Evolutionary conservation across 75 land plant species (phyloP).

Genomic region (Isoetes taiwanensis): DNA sequence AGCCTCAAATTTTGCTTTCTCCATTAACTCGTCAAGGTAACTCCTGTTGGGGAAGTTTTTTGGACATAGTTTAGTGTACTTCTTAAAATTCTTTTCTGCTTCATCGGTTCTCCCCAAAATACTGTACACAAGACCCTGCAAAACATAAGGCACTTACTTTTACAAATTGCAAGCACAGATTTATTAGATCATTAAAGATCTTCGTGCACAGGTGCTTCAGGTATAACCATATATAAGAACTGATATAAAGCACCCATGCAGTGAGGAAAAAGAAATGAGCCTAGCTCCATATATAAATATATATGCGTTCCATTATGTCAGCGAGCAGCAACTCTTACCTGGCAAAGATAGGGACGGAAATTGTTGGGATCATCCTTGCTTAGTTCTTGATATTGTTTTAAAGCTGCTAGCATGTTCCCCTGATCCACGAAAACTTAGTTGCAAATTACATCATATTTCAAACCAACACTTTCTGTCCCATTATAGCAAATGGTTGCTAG

Average conservation of each 20-base stretch:
- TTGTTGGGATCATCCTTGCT: conserved; percentile 54
- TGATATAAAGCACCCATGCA: too few relatives aligned
- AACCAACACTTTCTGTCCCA: background rate
- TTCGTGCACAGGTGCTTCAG: too few relatives aligned
- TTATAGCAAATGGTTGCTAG: background rate
- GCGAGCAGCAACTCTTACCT: too few relatives aligned
- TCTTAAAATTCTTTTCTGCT: conserved; percentile 52
- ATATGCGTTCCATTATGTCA: too few relatives aligned
- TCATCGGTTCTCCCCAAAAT: conserved; percentile 42
- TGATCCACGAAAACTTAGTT: too few relatives aligned
- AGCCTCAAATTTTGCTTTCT: too few relatives aligned
- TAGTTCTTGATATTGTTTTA: conserved; percentile 38
- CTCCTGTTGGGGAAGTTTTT: conserved; percentile 50
- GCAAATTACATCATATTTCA: conserved; percentile 1
- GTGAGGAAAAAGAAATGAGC: too few relatives aligned
- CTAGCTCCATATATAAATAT: too few relatives aligned
- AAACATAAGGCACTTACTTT: too few relatives aligned
- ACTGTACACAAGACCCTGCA: conserved; percentile 62
- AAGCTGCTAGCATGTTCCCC: conserved; percentile 54
- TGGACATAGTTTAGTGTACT: conserved; percentile 44
- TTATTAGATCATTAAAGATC: too few relatives aligned
- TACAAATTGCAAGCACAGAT: too few relatives aligned
- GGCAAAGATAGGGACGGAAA: conserved; percentile 73
- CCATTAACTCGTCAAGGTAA: conserved; percentile 52
- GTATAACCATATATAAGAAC: too few relatives aligned